A percentile compares a stretch with the other conserved stretches of the same genome.
These are phyloP conservation scores for Cyclocybe aegerita DNA, from an alignment of 768 basidiomycete genomes.

Conservation along the genomic window DNA sequence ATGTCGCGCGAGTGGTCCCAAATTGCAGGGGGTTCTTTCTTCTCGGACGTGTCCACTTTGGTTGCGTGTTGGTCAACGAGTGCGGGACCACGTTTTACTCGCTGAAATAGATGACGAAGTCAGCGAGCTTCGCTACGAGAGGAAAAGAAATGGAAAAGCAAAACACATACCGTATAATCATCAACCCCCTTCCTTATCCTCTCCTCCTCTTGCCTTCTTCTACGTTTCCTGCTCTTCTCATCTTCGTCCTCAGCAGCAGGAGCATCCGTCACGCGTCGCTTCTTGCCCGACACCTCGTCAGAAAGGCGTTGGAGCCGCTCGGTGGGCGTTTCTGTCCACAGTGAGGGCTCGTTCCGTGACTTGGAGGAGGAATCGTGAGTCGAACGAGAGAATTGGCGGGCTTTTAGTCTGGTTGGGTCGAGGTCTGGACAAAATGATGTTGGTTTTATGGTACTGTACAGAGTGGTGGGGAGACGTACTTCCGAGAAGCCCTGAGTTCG, in stretches of 20 bases:
- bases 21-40: slow-evolving; percentile 62
- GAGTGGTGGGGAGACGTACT: slow-evolving; percentile 47
- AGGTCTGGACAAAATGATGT: slow-evolving; percentile 47
- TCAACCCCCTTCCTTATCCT: slow-evolving; percentile 71
- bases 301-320: slow-evolving; percentile 89
- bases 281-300: slow-evolving; percentile 93
- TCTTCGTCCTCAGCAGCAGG: slow-evolving; percentile 42
- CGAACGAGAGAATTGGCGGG: slow-evolving; percentile 73
- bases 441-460: not conserved
- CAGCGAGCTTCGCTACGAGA: slow-evolving; percentile 31
- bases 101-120: slow-evolving; percentile 23
- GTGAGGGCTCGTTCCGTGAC: slow-evolving; percentile 48
- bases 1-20: slow-evolving; percentile 96
- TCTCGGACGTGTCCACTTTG: slow-evolving; percentile 31
- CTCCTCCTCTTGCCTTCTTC: slow-evolving; percentile 64
- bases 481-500: slow-evolving; percentile 72
- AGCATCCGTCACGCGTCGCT: slow-evolving; percentile 64
- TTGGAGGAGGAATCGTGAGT: slow-evolving; percentile 43
- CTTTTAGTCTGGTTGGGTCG: slow-evolving; percentile 82
- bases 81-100: slow-evolving; percentile 49
- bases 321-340: slow-evolving; percentile 98
- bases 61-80: slow-evolving; percentile 53
- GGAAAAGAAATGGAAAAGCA: not conserved
- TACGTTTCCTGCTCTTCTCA: slow-evolving; percentile 48
- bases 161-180: slow-evolving; percentile 66